Conservation (phyloP, 176 grass and related monocot genomes). For the Phyllostachys edulis region DNA sequence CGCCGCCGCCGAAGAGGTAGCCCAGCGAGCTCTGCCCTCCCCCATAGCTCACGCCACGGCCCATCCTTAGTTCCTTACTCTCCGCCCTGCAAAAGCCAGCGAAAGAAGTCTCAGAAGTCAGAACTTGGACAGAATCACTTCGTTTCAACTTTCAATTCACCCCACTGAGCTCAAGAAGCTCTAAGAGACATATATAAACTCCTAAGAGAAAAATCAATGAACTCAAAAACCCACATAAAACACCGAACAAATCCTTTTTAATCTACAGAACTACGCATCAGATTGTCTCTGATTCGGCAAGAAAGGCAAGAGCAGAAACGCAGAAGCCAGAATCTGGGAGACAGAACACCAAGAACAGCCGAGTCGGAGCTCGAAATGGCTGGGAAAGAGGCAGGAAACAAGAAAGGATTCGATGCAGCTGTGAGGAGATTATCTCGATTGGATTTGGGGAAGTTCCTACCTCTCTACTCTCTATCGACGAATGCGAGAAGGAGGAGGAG, state of each 20-base stretch:
- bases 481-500: background rate
- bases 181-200: too few species aligned
- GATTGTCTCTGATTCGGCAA: background rate
- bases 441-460: background rate
- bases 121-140: background rate
- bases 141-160: background rate
- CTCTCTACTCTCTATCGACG: background rate
- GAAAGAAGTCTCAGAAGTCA: background rate
- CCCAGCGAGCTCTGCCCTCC: conserved; percentile 69
- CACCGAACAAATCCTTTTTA: background rate
- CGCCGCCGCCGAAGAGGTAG: conserved; percentile 63
- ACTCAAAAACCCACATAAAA: background rate
- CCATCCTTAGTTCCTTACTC: conserved; percentile 30
- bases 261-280: background rate
- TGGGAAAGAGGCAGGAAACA: background rate
- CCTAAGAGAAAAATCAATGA: background rate
- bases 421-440: background rate
- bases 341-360: background rate
- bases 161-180: background rate
- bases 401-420: background rate
- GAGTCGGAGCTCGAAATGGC: background rate
- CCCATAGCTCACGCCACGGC: conserved; percentile 53
- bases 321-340: background rate
- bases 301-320: background rate
- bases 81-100: background rate